phyloP scores from a whole-genome alignment of 129 eudicot species.

The Apium graveolens region DNA sequence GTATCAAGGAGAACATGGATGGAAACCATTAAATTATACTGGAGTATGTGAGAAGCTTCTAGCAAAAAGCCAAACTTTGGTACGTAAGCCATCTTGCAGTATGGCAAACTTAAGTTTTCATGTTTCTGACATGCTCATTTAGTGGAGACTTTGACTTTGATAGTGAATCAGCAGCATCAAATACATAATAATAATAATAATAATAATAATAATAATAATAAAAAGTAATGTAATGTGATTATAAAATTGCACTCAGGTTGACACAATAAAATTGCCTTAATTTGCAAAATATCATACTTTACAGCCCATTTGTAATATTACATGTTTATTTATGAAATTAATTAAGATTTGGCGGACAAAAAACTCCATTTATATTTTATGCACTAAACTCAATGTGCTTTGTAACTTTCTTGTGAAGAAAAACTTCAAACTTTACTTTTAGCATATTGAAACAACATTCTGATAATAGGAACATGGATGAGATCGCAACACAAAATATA shows the following conservation, averaged over 20 bases:
- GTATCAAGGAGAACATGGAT: constrained; percentile 94
- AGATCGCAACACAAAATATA: neutral
- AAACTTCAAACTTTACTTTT: neutral
- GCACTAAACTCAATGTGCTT: neutral
- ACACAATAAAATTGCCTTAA: neutral
- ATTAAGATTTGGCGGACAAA: neutral
- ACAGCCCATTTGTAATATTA: neutral
- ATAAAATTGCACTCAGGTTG: neutral
- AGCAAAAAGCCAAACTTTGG: constrained; percentile 89
- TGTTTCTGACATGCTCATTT: neutral
- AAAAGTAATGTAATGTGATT: neutral
- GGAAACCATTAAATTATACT: constrained; percentile 83
- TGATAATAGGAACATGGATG: neutral
- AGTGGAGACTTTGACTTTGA: neutral
- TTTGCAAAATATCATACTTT: neutral
- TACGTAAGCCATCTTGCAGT: constrained; percentile 24
- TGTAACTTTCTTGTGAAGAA: neutral
- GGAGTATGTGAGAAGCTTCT: constrained; percentile 86
- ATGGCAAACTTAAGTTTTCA: neutral
- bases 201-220: neutral
- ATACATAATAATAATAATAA: neutral
- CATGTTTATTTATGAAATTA: neutral
- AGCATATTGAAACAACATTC: neutral
- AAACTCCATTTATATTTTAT: neutral
- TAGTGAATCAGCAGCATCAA: neutral